phyloP scores from a whole-genome alignment of 257 asterid species.

The Solanum paucissectum region DNA sequence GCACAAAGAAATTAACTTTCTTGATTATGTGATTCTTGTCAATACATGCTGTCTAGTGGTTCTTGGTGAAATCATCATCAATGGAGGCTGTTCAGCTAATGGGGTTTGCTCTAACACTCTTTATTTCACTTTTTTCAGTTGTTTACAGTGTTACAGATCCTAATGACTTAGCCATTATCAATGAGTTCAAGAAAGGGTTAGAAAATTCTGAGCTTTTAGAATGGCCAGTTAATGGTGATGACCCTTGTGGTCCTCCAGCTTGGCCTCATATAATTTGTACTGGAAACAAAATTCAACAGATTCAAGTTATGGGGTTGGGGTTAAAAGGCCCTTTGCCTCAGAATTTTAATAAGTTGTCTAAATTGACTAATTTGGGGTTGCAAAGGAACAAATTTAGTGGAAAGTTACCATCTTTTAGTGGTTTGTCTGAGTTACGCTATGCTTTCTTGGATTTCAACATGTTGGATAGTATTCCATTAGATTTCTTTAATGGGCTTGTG shows the following conservation, averaged over 20 bases:
- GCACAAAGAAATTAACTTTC: background rate
- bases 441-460: conserved; percentile 71
- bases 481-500: conserved; percentile 69
- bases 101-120: conserved; percentile 11
- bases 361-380: conserved; percentile 50
- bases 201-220: conserved; percentile 57
- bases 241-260: conserved; percentile 80
- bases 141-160: conserved; percentile 47
- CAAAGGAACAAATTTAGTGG: conserved; percentile 64
- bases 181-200: conserved; percentile 50
- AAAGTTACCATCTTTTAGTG: conserved; percentile 62
- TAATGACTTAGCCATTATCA: conserved; percentile 46
- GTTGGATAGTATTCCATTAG: conserved; percentile 63
- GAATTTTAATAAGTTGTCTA: conserved; percentile 50
- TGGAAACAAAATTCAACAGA: conserved; percentile 50
- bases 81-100: conserved; percentile 32
- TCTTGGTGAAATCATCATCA: conserved; percentile 12
- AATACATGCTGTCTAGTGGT: conserved; percentile 15
- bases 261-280: conserved; percentile 65
- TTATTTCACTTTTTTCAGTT: conserved; percentile 16
- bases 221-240: conserved; percentile 59
- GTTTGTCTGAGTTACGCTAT: conserved; percentile 44
- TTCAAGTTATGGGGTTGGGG: conserved; percentile 70
- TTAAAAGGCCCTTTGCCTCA: conserved; percentile 63
- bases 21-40: conserved; percentile 2